Base-by-base conservation (phyloP, 129 eudicot species). In the Flaveria bidentis region DNA sequence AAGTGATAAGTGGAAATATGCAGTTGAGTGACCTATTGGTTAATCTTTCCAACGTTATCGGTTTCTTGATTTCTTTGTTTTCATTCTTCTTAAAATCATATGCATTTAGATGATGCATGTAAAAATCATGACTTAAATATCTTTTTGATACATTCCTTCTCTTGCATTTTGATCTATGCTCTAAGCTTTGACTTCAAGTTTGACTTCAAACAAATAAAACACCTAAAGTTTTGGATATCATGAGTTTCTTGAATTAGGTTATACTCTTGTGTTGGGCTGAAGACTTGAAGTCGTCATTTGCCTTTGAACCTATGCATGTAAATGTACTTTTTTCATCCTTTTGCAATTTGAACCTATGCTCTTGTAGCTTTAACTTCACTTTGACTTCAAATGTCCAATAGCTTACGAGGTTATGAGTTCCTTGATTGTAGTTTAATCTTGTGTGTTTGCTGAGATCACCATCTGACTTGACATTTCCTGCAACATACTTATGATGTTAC, bases 211-310 rank as follows among this genome's bases (percentile, higher is more conserved):
- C 10, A 8, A 15, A 28, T 30, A 28, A n/a, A 50, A 71, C 22
- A 36, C 50, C 6, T 16, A 72, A 17, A 52, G 51, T 13, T 72
- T 72, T 33, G 51, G 20, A 55, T 53, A 3, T 20, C 50, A n/a
- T n/a, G 41, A 30, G 71, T 76, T 62, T 50, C 52, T 76, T 65
- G 73, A 64, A 15, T 50, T 9, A 36, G 47, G 72, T 76, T 76
- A 1, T 26, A 33, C 77, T 22, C 41, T 15, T 46, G 14, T 47
- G 18, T 46, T 62, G 20, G 2, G 6, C 30, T 66, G 53, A 33
- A n/a, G 61, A 1, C 36, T 50, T 76, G 53, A 33, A n/a, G 61
- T 17, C 67, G 57, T 25, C 42, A 22, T 73, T 73, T 73, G 53
- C 39, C 78, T 73, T 74, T 5, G 15, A 22, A 63, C 33, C 12